Evolutionary conservation across 495 filamentous ascomycete genomes (phyloP).

Genomic region (Xylaria bambusicola): DNA sequence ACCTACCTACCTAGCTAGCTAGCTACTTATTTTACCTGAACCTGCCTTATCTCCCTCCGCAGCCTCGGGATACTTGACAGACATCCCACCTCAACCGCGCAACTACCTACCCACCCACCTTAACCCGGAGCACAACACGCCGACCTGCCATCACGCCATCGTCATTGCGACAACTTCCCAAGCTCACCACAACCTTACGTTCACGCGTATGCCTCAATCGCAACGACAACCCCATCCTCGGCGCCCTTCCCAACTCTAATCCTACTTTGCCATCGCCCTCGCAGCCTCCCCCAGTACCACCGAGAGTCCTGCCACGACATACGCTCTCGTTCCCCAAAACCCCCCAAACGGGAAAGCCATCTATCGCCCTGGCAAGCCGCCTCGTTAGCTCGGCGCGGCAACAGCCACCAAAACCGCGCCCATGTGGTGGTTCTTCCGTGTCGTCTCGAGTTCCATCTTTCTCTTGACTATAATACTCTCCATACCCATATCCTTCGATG

Average conservation of each 20-base stretch:
- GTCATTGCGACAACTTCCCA: not conserved
- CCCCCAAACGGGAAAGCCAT: too few relatives aligned
- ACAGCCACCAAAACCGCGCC: conserved; percentile 41
- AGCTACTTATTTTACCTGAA: too few relatives aligned
- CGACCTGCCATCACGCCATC: conserved; percentile 2
- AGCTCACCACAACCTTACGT: not conserved
- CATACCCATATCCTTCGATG: conserved; percentile 94
- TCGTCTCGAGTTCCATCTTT: conserved; percentile 74
- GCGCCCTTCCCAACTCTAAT: not conserved
- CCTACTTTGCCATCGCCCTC: not conserved
- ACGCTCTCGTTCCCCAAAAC: not conserved
- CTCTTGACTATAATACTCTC: conserved; percentile 86
- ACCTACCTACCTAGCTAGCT: too few relatives aligned
- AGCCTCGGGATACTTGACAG: not conserved
- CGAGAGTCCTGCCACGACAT: not conserved
- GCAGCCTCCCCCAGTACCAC: not conserved
- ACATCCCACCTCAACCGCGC: not conserved
- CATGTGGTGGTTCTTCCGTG: conserved; percentile 72
- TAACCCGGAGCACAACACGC: not conserved
- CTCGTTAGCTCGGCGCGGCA: conserved; percentile 37
- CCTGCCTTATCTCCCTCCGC: not conserved
- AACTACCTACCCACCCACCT: not conserved
- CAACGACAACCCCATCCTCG: not conserved
- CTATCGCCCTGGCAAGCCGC: conserved; percentile 33
- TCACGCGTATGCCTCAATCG: not conserved